phyloP scores from a whole-genome alignment of 805 yeast species.

The Saturnispora zaruensis region DNA sequence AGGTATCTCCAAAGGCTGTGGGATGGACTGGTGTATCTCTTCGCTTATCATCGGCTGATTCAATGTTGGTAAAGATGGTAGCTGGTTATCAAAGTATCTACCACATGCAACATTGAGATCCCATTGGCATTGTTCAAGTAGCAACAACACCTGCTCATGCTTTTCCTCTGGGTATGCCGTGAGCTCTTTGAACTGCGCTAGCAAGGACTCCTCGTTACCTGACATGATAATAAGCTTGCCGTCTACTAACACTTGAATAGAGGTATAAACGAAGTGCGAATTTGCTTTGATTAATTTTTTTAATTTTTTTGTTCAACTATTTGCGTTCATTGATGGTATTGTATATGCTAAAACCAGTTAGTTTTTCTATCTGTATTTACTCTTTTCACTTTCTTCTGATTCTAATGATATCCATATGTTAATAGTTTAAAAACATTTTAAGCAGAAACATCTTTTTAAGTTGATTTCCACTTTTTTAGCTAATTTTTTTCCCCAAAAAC shows the following conservation, averaged over 20 bases:
- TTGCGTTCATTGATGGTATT: too few species aligned
- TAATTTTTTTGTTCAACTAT: neutral
- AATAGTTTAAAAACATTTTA: too few species aligned
- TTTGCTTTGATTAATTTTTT: neutral
- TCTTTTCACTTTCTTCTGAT: neutral
- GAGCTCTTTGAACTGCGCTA: slow-evolving; percentile 43
- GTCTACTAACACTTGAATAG: neutral
- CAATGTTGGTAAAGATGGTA: neutral
- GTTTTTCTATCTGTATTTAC: too few species aligned
- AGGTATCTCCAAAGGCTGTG: slow-evolving; percentile 3
- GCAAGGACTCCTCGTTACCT: slow-evolving; percentile 33
- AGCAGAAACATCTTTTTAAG: too few species aligned
- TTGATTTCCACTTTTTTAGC: too few species aligned
- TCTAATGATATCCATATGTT: neutral
- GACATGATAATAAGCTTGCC: slow-evolving; percentile 4
- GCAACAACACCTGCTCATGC: slow-evolving; percentile 35
- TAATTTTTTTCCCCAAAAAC: too few species aligned
- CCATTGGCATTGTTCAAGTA: slow-evolving; percentile 48
- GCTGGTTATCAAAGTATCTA: slow-evolving; percentile 46
- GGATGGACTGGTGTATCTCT: neutral
- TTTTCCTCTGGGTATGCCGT: slow-evolving; percentile 40
- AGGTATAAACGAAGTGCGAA: neutral
- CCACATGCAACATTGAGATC: slow-evolving; percentile 54
- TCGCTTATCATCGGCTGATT: neutral
- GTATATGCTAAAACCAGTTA: too few species aligned